Base-by-base conservation (phyloP, 495 filamentous ascomycete species). In the Apodospora peruviana region DNA sequence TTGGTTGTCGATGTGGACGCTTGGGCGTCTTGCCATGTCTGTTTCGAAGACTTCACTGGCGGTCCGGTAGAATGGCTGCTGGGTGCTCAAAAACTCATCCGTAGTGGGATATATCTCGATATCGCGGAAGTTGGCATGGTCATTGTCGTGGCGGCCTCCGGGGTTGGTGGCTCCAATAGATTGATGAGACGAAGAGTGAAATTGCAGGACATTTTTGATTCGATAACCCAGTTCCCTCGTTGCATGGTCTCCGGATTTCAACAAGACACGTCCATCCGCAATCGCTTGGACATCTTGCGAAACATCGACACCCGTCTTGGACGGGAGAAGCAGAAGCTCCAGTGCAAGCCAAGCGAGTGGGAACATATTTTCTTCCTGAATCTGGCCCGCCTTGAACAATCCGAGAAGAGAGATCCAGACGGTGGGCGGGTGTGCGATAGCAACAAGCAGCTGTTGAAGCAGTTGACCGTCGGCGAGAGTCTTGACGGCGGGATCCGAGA, bases 131-230 rank as follows among this genome's bases (percentile, higher is more conserved):
- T 86, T 75, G 0, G 43, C 65, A 56, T 74, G 76, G 56, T 91
- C 88, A 57, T 94, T 91, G 56, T 94, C 84, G 56, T 94, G 87
- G 0, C 88, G 77, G 0, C 88, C 87, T 2, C 87, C 87, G 3
- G 85, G 78, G 0, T 56, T 50, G n/a, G 45, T 40, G 1, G 16
- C 23, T 1, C 16, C 25, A 16, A 7, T 20, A 2, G 19, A 16
- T 12, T 36, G 22, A 4, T 43, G 37, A 0, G 55, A 23, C 5
- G 50, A 59, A 27, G 18, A n/a, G 2, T 38, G 40, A 4, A 56
- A 47, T 23, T 52, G 47, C 21, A 54, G 24, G 1, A 54, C 50
- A 17, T 56, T 60, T n/a, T 60, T 47, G 32, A 67, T 65, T 40
- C 24, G 43, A 47, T 68, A 62, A 9, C 54, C 62, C n/a, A 64